Evolutionary conservation across 73 alveolate genomes (phyloP).

Genomic region (Symbiodinium natans): DNA sequence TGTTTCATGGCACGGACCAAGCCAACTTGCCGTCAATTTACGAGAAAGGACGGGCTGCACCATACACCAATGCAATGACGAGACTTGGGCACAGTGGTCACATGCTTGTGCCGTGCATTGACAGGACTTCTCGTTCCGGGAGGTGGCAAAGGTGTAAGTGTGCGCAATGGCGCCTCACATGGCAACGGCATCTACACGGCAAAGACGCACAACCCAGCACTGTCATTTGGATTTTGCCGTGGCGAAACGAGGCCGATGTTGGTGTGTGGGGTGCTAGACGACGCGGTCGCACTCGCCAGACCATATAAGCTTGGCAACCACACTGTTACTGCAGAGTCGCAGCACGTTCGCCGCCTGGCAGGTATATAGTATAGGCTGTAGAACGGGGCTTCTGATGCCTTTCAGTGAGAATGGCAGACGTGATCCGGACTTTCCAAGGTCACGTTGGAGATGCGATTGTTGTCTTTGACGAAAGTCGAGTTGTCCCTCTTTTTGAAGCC

Average conservation of each 20-base stretch:
- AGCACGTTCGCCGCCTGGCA: slow-evolving; percentile 7
- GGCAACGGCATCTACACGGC: slow-evolving; percentile 87
- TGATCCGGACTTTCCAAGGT: no score
- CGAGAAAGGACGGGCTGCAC: background rate
- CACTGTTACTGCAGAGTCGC: slow-evolving; percentile 69
- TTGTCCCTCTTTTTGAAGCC: slow-evolving; percentile 64
- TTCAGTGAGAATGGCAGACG: no score
- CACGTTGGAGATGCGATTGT: slow-evolving; percentile 89
- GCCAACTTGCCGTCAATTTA: slow-evolving; percentile 65
- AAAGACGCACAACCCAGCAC: slow-evolving; percentile 43
- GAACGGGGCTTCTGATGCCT: no score
- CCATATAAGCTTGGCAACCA: background rate
- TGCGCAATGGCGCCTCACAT: slow-evolving; percentile 61
- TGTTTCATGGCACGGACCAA: slow-evolving; percentile 69
- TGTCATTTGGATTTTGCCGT: slow-evolving; percentile 58
- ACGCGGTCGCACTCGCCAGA: slow-evolving; percentile 38
- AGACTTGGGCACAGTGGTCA: background rate
- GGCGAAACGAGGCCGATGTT: slow-evolving; percentile 41
- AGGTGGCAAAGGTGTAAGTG: slow-evolving; percentile 7
- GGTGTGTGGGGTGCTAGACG: slow-evolving; percentile 69
- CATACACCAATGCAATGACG: background rate
- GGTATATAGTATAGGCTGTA: background rate
- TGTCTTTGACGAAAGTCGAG: slow-evolving; percentile 58
- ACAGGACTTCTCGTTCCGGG: slow-evolving; percentile 67
- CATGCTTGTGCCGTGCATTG: background rate